Evolutionary conservation across 1,139 yeast genomes (phyloP).

Genomic region (Martiniozyma asiatica): DNA sequence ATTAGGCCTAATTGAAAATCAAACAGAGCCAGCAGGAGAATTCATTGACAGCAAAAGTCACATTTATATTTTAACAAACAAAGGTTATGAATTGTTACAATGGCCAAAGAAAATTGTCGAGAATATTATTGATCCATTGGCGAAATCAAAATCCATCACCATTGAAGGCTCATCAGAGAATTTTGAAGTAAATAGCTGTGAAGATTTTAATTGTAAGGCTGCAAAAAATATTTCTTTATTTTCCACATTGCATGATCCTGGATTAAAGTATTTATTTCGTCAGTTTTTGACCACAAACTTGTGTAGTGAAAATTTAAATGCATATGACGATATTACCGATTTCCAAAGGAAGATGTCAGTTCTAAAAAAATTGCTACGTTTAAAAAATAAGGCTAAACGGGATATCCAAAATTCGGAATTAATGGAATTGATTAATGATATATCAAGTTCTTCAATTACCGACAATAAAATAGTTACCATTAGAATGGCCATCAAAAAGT

Average conservation of each 20-base stretch:
- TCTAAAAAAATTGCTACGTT: slow-evolving; percentile 22
- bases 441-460: slow-evolving; percentile 7
- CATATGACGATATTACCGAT: slow-evolving; percentile 45
- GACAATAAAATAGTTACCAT: slow-evolving; percentile 8
- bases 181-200: background rate
- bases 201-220: background rate
- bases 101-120: slow-evolving; percentile 6
- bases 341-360: slow-evolving; percentile 28
- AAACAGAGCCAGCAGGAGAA: slow-evolving; percentile 9
- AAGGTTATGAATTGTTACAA: slow-evolving; percentile 13
- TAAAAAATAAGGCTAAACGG: slow-evolving; percentile 14
- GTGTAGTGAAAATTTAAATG: slow-evolving; percentile 70
- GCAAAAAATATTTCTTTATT: slow-evolving; percentile 24
- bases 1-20: slow-evolving; percentile 31
- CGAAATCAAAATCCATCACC: too few species aligned
- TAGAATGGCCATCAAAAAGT: slow-evolving; percentile 28
- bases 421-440: background rate
- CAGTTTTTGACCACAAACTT: slow-evolving; percentile 49
- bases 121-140: background rate
- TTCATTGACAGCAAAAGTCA: slow-evolving; percentile 12
- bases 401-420: slow-evolving; percentile 4
- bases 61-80: slow-evolving; percentile 13
- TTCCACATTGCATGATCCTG: slow-evolving; percentile 62
- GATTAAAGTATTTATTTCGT: slow-evolving; percentile 56
- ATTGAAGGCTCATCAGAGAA: background rate